Evolutionary conservation across 2,329 filamentous ascomycete species (phyloP).

Genomic region (Annulohypoxylon truncatum): DNA sequence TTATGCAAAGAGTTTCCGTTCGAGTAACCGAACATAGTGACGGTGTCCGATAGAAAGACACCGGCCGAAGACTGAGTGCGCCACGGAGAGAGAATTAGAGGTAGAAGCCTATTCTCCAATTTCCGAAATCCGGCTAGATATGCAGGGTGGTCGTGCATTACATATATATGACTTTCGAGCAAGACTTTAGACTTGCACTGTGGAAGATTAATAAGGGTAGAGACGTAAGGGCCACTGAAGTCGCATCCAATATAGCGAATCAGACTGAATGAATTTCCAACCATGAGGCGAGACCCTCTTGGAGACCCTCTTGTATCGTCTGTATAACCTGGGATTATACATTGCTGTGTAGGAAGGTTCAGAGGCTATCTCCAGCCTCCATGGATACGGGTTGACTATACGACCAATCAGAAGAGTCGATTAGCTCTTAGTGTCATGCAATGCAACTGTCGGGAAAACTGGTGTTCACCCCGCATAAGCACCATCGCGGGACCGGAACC

Average conservation of each 20-base stretch:
- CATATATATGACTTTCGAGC: background rate
- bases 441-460: constrained; percentile 22
- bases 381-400: constrained; percentile 6
- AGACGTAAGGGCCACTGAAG: background rate
- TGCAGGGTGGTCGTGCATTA: constrained; percentile 3
- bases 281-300: constrained; percentile 13
- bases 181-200: background rate
- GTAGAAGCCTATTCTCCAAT: background rate
- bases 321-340: constrained; percentile 4
- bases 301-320: background rate
- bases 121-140: constrained; percentile 1
- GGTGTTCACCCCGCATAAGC: background rate
- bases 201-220: constrained; percentile 6
- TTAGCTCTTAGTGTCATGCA: constrained; percentile 22
- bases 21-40: background rate
- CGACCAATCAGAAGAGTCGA: constrained; percentile 18
- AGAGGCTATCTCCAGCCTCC: constrained; percentile 13
- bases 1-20: background rate
- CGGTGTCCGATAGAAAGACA: background rate
- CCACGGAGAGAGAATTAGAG: background rate
- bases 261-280: constrained; percentile 23
- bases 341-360: constrained; percentile 11
- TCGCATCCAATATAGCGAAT: constrained; percentile 22
- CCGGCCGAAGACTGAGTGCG: background rate
- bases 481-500: constrained; percentile 19